Base-by-base conservation (phyloP, 139 green algal species). In the Coelastrella sp. region DNA sequence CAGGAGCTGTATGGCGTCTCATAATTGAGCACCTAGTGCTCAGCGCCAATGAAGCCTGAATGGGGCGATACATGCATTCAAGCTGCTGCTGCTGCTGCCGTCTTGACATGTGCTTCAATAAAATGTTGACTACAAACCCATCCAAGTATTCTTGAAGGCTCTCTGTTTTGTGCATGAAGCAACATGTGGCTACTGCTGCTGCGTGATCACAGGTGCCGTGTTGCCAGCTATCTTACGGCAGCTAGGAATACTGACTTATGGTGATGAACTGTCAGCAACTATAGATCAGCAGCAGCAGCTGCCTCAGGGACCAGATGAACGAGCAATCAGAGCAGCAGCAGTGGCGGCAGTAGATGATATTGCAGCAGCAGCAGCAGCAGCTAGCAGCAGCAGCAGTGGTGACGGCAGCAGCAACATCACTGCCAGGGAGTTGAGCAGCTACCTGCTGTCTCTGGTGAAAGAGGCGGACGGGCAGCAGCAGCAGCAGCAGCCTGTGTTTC, bases 341-440 rank as follows among this genome's bases (percentile, higher is more conserved):
- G 77, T 84, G 6, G 77, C 77, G 3, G 77, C 77, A n/a, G 77
- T 72, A 4, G 77, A 84, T 35, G 62, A 66, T 25, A 48, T 85
- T 0, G 79, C 48, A 15, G 79, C 79, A 38, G 76, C 76, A 27
- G 76, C 76, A 40, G 78, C 40, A 32, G 79, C 37, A 38, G 32
- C n/a, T n/a, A n/a, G n/a, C n/a, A n/a, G 41, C 41, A 74, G 67
- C 67, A 76, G 67, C 67, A 53, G 67, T 37, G 43, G 67, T 15
- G 17, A 4, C 66, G 50, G 73, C 17, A 59, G 17, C 30, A 32
- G 8, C 40, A 35, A 35, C 0, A 71, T 82, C 9, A 71, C 51
- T 17, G 75, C 75, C 3, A 27, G 53, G 19, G 75, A 72, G 19
- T 19, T 82, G 35, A 82, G 75, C 53, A 59, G 34, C 21, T 82